A percentile compares a stretch with the other conserved stretches of the same genome.
Conservation (phyloP, 2,329 filamentous ascomycete genomes). For the Hypoxylon sp. region DNA sequence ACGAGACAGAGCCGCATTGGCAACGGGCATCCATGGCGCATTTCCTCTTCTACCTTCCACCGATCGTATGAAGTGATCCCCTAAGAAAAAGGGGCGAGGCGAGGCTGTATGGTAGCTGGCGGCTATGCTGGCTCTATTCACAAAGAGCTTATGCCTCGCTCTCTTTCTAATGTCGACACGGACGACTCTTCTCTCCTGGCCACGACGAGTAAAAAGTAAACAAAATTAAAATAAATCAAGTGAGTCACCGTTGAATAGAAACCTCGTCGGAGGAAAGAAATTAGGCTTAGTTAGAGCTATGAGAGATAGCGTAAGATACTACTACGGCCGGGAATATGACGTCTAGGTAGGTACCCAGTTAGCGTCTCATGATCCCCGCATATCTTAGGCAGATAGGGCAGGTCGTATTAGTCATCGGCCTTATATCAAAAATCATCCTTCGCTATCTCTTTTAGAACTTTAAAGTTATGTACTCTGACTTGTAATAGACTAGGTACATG, state of each 20-base stretch:
- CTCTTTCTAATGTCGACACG: not conserved
- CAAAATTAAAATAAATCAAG: slow-evolving; percentile 1
- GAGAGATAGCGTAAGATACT: not conserved
- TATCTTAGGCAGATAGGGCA: slow-evolving; percentile 4
- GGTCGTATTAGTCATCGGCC: slow-evolving; percentile 29
- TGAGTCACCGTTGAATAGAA: slow-evolving; percentile 1
- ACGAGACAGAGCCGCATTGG: slow-evolving; percentile 74
- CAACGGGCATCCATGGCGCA: slow-evolving; percentile 70
- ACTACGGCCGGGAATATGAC: slow-evolving; percentile 10
- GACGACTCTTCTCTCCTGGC: not conserved
- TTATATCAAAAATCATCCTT: slow-evolving; percentile 1
- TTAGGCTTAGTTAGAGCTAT: slow-evolving; percentile 10
- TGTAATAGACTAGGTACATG: not conserved
- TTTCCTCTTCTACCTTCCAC: slow-evolving; percentile 15
- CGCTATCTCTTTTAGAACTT: not conserved
- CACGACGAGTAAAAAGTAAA: not conserved
- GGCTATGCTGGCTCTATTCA: not conserved
- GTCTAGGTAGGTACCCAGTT: slow-evolving; percentile 5
- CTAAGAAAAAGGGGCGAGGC: not conserved
- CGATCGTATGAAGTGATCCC: not conserved
- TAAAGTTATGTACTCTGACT: not conserved
- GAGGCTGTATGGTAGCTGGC: not conserved
- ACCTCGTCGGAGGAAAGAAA: not conserved
- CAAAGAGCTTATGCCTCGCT: not conserved
- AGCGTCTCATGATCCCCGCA: slow-evolving; percentile 32